phyloP scores from a whole-genome alignment of 352 stramenopile genomes.

The Pythium utonaiense region DNA sequence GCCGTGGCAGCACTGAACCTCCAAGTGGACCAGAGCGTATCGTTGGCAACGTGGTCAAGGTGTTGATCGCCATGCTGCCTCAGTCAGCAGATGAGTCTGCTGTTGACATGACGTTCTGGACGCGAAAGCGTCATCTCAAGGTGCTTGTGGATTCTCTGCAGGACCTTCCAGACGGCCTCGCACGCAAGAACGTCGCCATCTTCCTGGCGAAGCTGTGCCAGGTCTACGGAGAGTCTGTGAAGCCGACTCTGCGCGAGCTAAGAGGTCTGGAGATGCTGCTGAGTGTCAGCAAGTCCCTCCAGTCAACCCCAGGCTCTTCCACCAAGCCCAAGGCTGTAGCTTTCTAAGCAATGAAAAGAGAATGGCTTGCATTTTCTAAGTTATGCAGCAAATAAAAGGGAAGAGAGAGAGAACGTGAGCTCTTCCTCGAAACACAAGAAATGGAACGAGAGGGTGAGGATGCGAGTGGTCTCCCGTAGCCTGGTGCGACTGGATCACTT shows the following conservation, averaged over 20 bases:
- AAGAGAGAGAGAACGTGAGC: not conserved
- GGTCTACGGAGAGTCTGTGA: slow-evolving; percentile 32
- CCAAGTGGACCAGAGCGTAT: slow-evolving; percentile 38
- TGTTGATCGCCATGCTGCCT: slow-evolving; percentile 48
- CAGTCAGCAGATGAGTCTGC: slow-evolving; percentile 5
- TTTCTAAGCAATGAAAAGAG: slow-evolving; percentile 6
- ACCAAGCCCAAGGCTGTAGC: slow-evolving; percentile 7
- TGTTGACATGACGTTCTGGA: slow-evolving; percentile 22
- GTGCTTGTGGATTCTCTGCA: slow-evolving; percentile 46
- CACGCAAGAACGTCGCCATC: slow-evolving; percentile 77
- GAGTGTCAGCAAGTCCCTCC: slow-evolving; percentile 48
- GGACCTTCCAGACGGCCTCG: slow-evolving; percentile 40
- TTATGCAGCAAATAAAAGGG: slow-evolving; percentile 5
- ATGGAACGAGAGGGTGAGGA: not conserved
- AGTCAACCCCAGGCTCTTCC: not conserved
- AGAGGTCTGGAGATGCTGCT: slow-evolving; percentile 83
- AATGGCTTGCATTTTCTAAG: slow-evolving; percentile 1
- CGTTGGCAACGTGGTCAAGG: slow-evolving; percentile 65
- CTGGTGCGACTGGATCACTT: slow-evolving; percentile 3
- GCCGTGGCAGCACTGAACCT: not conserved
- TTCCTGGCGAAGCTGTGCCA: slow-evolving; percentile 71
- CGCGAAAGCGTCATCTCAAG: slow-evolving; percentile 24
- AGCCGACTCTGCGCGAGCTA: slow-evolving; percentile 49
- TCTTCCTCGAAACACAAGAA: not conserved
- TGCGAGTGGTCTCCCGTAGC: too few species aligned